phyloP scores from a whole-genome alignment of 306 rosid genomes.

The Coriaria nepalensis region DNA sequence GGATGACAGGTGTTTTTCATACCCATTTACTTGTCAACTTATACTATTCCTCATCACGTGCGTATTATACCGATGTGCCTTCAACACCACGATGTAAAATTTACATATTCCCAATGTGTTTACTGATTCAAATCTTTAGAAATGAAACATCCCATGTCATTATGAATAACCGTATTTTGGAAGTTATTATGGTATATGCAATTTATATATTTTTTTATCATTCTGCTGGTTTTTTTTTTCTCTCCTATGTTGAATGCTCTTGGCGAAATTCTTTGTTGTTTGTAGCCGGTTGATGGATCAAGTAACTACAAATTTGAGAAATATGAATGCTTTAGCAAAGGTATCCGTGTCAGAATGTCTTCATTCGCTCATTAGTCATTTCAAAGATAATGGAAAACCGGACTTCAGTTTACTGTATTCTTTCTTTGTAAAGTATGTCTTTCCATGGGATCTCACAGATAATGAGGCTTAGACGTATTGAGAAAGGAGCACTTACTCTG shows the following conservation, averaged over 20 bases:
- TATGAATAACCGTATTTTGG: too few species aligned
- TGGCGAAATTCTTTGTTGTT: constrained; percentile 3
- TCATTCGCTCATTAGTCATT: background rate
- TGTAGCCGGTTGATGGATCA: constrained; percentile 92
- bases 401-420: background rate
- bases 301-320: constrained; percentile 74
- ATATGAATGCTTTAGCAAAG: constrained; percentile 91
- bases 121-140: too few species aligned
- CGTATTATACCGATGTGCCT: constrained; percentile 4
- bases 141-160: too few species aligned
- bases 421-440: constrained; percentile 17
- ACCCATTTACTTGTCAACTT: constrained; percentile 13
- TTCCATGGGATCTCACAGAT: constrained; percentile 37
- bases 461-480: constrained; percentile 86
- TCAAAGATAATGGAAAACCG: background rate
- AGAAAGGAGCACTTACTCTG: constrained; percentile 94
- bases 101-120: too few species aligned
- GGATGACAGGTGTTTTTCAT: constrained; percentile 74
- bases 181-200: too few species aligned
- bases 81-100: background rate
- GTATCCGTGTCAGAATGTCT: constrained; percentile 23
- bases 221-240: background rate
- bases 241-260: background rate
- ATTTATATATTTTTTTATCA: too few species aligned
- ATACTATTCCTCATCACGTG: background rate